Evolutionary conservation across 176 grass and related monocot genomes (phyloP).

Genomic region (Triticum dicoccoides): DNA sequence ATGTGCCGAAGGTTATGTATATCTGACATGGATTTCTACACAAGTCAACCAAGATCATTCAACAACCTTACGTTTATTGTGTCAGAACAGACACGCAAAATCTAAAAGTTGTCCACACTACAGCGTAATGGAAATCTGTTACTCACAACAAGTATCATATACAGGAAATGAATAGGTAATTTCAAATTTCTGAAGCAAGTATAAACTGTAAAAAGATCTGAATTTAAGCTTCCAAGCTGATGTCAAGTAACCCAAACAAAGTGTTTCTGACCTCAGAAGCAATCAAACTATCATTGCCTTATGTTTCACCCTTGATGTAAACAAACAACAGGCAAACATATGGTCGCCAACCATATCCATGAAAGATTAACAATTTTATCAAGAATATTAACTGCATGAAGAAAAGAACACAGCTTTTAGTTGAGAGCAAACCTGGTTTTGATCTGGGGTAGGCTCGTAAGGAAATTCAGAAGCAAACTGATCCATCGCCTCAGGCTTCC

Average conservation of each 20-base stretch:
- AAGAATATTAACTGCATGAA: background rate
- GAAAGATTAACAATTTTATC: background rate
- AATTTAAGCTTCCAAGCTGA: background rate
- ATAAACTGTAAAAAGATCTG: background rate
- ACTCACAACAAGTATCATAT: background rate
- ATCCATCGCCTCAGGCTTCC: conserved; percentile 43
- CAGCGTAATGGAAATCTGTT: background rate
- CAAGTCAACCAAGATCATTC: background rate
- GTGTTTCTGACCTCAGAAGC: background rate
- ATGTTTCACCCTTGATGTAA: conserved; percentile 15
- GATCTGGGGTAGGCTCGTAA: conserved; percentile 87
- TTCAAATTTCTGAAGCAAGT: background rate
- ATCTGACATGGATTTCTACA: background rate
- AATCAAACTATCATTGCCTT: conserved; percentile 1
- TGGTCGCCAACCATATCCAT: background rate
- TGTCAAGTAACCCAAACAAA: background rate
- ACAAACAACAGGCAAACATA: background rate
- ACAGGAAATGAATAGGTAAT: background rate
- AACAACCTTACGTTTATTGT: background rate
- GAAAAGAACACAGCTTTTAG: background rate
- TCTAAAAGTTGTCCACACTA: background rate
- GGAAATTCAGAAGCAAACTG: conserved; percentile 82
- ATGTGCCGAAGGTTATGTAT: background rate
- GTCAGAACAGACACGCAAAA: background rate
- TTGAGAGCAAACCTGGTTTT: conserved; percentile 61